Evolutionary conservation across 805 yeast species (phyloP).

Genomic region (Candida endomychidarum): DNA sequence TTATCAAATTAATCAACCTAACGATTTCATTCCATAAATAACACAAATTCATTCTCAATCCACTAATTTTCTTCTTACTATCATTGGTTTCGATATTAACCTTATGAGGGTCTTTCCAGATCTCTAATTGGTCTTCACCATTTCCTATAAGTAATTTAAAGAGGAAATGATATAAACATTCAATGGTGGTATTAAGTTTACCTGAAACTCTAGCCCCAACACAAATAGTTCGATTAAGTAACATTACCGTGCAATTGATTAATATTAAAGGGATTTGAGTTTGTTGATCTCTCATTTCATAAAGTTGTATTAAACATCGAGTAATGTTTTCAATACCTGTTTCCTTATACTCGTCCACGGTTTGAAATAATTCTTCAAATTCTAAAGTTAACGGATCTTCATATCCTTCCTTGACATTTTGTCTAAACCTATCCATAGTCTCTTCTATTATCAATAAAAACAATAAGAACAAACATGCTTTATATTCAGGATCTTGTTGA

Average conservation of each 20-base stretch:
- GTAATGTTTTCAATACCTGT: not conserved
- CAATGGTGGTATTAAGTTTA: not conserved
- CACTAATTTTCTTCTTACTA: slow-evolving; percentile 19
- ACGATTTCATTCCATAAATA: slow-evolving; percentile 37
- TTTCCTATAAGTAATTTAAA: not conserved
- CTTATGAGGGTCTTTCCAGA: slow-evolving; percentile 38
- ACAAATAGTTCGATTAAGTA: not conserved
- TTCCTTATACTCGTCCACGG: slow-evolving; percentile 13
- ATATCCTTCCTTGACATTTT: slow-evolving; percentile 6
- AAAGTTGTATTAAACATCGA: not conserved
- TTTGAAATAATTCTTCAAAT: slow-evolving; percentile 27
- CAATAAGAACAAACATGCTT: slow-evolving; percentile 18
- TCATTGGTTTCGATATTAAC: slow-evolving; percentile 20
- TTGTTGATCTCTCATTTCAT: not conserved
- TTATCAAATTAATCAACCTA: slow-evolving; percentile 25
- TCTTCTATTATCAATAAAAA: slow-evolving; percentile 34
- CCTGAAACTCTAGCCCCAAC: not conserved
- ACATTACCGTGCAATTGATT: not conserved
- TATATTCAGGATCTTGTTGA: not conserved
- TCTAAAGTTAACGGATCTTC: slow-evolving; percentile 12
- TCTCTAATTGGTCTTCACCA: slow-evolving; percentile 14
- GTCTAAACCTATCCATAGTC: slow-evolving; percentile 22
- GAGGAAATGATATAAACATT: not conserved
- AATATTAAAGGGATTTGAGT: not conserved
- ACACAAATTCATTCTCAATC: slow-evolving; percentile 30